Conservation (phyloP, 805 yeast species). For the Huiozyma sinensis region DNA sequence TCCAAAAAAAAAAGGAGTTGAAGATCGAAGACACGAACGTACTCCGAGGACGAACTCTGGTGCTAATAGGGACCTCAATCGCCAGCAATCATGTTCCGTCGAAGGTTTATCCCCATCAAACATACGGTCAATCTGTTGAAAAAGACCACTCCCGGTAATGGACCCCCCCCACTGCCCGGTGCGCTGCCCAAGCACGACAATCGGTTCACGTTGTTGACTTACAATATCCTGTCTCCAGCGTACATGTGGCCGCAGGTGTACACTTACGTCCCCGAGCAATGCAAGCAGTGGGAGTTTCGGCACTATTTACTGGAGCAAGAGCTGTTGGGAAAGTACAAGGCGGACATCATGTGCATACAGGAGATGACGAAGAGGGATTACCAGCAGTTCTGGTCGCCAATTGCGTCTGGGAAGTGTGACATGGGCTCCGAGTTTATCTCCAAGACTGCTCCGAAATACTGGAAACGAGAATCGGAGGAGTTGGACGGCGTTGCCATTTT, state of each 20-base stretch:
- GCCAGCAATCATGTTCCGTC: neutral
- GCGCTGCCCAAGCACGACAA: too few species aligned
- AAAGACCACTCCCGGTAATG: neutral
- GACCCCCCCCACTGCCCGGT: too few species aligned
- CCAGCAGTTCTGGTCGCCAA: slow-evolving; percentile 30
- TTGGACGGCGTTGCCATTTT: slow-evolving; percentile 56
- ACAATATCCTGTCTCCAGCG: slow-evolving; percentile 41
- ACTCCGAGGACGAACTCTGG: too few species aligned
- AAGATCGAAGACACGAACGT: too few species aligned
- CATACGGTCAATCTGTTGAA: neutral
- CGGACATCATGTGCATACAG: slow-evolving; percentile 53
- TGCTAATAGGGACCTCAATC: too few species aligned
- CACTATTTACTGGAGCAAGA: slow-evolving; percentile 33
- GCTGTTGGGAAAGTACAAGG: slow-evolving; percentile 26
- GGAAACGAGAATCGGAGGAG: slow-evolving; percentile 36
- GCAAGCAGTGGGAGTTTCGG: slow-evolving; percentile 40
- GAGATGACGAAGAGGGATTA: slow-evolving; percentile 40
- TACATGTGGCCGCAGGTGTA: slow-evolving; percentile 54
- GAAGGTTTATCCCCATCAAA: neutral
- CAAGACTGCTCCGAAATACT: slow-evolving; percentile 43
- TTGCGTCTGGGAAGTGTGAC: slow-evolving; percentile 22
- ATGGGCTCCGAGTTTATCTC: slow-evolving; percentile 38
- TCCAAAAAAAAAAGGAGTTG: too few species aligned
- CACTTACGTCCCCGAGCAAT: slow-evolving; percentile 36
- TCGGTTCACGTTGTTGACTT: slow-evolving; percentile 31